Conservation (phyloP, 306 rosid species). For the Elaeagnus macrophylla region DNA sequence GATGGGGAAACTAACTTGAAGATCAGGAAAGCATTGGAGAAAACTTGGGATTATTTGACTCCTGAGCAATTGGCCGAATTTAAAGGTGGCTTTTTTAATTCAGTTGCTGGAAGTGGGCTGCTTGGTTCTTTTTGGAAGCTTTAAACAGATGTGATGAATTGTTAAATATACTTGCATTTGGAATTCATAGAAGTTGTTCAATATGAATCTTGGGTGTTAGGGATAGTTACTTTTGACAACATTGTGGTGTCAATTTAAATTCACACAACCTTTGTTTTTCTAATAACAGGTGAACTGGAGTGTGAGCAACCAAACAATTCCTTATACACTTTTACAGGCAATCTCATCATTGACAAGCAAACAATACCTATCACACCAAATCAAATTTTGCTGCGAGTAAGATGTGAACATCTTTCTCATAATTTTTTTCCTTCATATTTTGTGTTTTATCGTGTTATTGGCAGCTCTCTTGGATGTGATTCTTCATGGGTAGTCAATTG, state of each 20-base stretch:
- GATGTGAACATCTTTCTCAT: constrained; percentile 19
- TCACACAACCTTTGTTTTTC: constrained; percentile 11
- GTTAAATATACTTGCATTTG: too few relatives aligned
- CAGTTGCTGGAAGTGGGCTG: too few relatives aligned
- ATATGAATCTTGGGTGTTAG: too few relatives aligned
- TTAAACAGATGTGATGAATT: too few relatives aligned
- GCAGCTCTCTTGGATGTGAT: constrained; percentile 4
- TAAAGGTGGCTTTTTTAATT: constrained; percentile 32
- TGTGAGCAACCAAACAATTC: constrained; percentile 98
- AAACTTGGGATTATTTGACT: constrained; percentile 78
- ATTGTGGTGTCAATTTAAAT: background rate
- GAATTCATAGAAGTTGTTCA: too few relatives aligned
- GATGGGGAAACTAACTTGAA: constrained; percentile 96
- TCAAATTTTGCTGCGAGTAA: constrained; percentile 75
- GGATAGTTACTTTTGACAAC: too few relatives aligned
- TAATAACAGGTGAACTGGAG: constrained; percentile 78
- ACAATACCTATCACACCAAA: constrained; percentile 77
- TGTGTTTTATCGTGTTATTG: constrained; percentile 14
- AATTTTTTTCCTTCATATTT: constrained; percentile 10
- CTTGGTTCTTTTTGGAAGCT: too few relatives aligned
- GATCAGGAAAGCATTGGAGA: constrained; percentile 80
- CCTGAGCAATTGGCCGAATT: constrained; percentile 81
- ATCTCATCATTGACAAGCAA: constrained; percentile 68
- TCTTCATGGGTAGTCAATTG: too few relatives aligned
- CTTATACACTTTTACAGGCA: constrained; percentile 84